Evolutionary conservation across 1,139 yeast genomes (phyloP).

Genomic region (Suhomyces wounanorum): DNA sequence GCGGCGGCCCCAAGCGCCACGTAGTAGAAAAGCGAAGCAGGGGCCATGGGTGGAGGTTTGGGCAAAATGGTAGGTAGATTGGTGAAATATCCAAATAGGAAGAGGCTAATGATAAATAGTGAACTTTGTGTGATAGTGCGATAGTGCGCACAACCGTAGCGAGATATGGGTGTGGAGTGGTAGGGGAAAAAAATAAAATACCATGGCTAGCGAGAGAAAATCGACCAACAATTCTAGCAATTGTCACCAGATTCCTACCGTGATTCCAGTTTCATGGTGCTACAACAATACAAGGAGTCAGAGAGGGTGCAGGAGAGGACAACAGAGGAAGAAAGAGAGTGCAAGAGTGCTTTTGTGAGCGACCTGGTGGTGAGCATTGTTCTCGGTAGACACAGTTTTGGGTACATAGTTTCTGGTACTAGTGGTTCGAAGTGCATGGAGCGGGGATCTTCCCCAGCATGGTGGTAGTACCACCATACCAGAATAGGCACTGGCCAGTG

Average conservation of each 20-base stretch:
- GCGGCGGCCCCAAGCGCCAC: constrained; percentile 10
- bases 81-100: not conserved
- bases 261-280: not conserved
- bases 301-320: too few species aligned
- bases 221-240: not conserved
- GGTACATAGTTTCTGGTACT: too few species aligned
- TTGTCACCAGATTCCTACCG: not conserved
- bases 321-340: too few species aligned
- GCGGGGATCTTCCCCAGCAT: too few species aligned
- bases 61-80: not conserved
- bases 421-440: too few species aligned
- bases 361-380: too few species aligned
- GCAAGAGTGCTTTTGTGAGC: too few species aligned
- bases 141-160: not conserved
- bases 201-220: not conserved
- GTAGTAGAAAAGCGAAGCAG: constrained; percentile 4
- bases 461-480: too few species aligned
- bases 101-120: not conserved
- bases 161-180: not conserved
- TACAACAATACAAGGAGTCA: not conserved
- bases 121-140: not conserved
- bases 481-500: too few species aligned
- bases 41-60: not conserved
- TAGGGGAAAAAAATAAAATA: not conserved
- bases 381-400: too few species aligned